Conservation (phyloP, 495 filamentous ascomycete genomes). For the Penicillium canescens region DNA sequence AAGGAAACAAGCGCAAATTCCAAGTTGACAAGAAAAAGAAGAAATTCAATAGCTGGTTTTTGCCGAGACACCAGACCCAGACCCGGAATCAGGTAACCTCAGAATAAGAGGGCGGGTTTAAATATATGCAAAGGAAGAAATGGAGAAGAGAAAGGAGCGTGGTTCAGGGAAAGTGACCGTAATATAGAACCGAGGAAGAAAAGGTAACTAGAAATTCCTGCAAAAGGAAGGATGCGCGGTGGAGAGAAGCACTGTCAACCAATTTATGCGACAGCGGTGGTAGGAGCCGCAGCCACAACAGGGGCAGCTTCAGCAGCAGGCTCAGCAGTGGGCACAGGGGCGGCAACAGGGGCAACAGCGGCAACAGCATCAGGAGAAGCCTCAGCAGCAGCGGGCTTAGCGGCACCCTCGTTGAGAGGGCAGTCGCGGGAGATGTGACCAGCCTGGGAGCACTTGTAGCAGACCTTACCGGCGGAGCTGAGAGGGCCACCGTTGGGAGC, state of each 20-base stretch:
- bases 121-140: conserved; percentile 49
- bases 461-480: conserved; percentile 95
- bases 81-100: conserved; percentile 17
- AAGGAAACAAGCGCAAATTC: conserved; percentile 6
- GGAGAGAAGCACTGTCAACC: conserved; percentile 16
- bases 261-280: conserved; percentile 58
- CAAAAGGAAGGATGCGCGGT: conserved; percentile 20
- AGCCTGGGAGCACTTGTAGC: conserved; percentile 94
- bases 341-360: conserved; percentile 28
- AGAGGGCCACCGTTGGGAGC: conserved; percentile 95
- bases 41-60: conserved; percentile 5
- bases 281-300: conserved; percentile 47
- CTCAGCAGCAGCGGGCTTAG: conserved; percentile 12
- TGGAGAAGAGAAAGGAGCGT: conserved; percentile 23
- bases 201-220: conserved; percentile 20
- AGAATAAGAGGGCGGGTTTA: conserved; percentile 18
- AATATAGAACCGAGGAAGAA: conserved; percentile 35
- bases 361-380: conserved; percentile 31
- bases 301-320: conserved; percentile 38
- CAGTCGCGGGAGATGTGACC: conserved; percentile 98
- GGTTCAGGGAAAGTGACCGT: conserved; percentile 30
- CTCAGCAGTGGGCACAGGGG: conserved; percentile 44
- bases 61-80: conserved; percentile 4
- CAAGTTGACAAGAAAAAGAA: conserved; percentile 10
- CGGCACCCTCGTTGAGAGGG: conserved; percentile 60